These are phyloP conservation scores for Neurospora sp. DNA, from an alignment of 495 filamentous ascomycete species.

Conservation along the genomic window DNA sequence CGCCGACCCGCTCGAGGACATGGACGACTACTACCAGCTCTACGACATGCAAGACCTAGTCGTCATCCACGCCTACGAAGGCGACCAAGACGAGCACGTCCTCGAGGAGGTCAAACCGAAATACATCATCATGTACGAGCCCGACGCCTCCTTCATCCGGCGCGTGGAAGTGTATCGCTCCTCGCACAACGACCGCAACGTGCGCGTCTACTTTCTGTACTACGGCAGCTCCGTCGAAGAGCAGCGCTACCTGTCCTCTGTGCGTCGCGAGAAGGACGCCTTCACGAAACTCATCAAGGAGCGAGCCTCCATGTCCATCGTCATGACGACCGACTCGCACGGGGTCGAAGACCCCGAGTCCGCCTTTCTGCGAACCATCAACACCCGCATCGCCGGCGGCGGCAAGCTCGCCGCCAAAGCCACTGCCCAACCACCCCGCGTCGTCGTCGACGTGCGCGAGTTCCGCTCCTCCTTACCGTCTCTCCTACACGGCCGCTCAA, in stretches of 20 bases:
- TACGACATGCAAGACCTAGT: conserved; percentile 88
- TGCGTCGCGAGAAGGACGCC: conserved; percentile 87
- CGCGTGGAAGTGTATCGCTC: conserved; percentile 92
- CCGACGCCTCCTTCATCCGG: conserved; percentile 89
- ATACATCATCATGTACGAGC: conserved; percentile 98
- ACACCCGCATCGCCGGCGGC: conserved; percentile 92
- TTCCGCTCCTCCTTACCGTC: conserved; percentile 90
- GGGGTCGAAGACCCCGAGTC: conserved; percentile 67
- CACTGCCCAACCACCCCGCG: conserved; percentile 81
- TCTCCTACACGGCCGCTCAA: conserved; percentile 75
- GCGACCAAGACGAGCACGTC: conserved; percentile 91
- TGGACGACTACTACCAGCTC: conserved; percentile 86
- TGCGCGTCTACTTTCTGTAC: conserved; percentile 91
- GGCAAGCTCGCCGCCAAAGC: conserved; percentile 61
- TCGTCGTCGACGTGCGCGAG: conserved; percentile 92
- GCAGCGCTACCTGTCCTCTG: conserved; percentile 81
- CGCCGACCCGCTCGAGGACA: conserved; percentile 72
- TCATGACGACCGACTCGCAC: conserved; percentile 60
- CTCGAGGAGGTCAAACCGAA: conserved; percentile 86
- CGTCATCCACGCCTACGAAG: conserved; percentile 80
- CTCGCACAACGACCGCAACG: conserved; percentile 79
- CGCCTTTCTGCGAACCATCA: conserved; percentile 86
- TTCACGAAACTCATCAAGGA: conserved; percentile 92
- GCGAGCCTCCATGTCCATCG: conserved; percentile 84
- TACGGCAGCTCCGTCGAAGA: conserved; percentile 94